A percentile compares a stretch with the other conserved stretches of the same genome.
Evolutionary conservation across 352 stramenopile species (phyloP).

Genomic region (Phytophthora multivora): DNA sequence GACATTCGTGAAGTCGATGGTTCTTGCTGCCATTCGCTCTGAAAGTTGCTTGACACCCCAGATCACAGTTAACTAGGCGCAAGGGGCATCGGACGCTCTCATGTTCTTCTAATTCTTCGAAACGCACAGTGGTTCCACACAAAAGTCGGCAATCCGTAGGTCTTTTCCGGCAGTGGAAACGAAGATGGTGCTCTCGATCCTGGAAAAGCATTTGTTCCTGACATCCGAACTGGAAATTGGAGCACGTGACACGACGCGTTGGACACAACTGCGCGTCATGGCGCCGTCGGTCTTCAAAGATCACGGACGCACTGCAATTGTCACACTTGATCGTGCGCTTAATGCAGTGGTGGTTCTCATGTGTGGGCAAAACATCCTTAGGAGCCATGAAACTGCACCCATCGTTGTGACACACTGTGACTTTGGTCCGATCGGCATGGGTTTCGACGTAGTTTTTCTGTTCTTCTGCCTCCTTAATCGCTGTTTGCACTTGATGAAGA

Average conservation of each 20-base stretch:
- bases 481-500: constrained; percentile 40
- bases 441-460: constrained; percentile 58
- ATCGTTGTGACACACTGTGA: constrained; percentile 40
- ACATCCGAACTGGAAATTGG: constrained; percentile 64
- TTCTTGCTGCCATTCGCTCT: constrained; percentile 40
- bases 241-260: constrained; percentile 46
- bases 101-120: constrained; percentile 52
- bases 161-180: constrained; percentile 67
- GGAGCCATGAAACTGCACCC: constrained; percentile 58
- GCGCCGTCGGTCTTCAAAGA: constrained; percentile 39
- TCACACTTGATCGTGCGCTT: constrained; percentile 64
- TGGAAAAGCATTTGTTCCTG: constrained; percentile 38
- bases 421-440: constrained; percentile 51
- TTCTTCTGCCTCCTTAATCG: constrained; percentile 42
- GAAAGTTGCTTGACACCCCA: constrained; percentile 46
- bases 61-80: constrained; percentile 48
- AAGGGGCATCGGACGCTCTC: constrained; percentile 55
- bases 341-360: constrained; percentile 64
- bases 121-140: constrained; percentile 48
- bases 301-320: constrained; percentile 38
- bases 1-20: constrained; percentile 50
- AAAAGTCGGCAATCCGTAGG: constrained; percentile 49
- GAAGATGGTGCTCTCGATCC: constrained; percentile 45
- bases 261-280: constrained; percentile 46
- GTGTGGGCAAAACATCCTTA: constrained; percentile 56